Conservation (phyloP, 176 grass and related monocot species). For the Bromus sterilis region DNA sequence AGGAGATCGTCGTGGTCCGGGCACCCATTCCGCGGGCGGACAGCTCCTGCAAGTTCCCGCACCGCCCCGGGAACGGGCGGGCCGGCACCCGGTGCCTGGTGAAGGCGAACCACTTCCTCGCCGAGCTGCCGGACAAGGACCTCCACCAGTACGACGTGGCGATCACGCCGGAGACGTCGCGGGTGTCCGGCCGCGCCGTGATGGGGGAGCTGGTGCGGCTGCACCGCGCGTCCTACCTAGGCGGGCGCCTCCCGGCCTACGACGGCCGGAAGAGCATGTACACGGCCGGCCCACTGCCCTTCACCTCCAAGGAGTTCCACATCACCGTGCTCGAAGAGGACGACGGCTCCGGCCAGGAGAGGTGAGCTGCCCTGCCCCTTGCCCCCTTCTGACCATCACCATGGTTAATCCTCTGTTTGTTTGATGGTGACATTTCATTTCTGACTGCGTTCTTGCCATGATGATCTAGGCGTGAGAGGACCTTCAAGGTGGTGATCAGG, state of each 20-base stretch:
- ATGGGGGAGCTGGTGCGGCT: constrained; percentile 66
- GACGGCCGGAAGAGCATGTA: constrained; percentile 90
- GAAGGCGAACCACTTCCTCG: constrained; percentile 96
- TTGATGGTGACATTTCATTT: background rate
- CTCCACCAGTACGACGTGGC: constrained; percentile 95
- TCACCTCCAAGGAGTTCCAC: constrained; percentile 66
- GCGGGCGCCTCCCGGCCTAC: constrained; percentile 82
- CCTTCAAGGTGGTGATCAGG: constrained; percentile 75
- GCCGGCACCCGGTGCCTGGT: constrained; percentile 61
- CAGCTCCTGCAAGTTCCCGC: constrained; percentile 58
- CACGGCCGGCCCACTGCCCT: constrained; percentile 76
- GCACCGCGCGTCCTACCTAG: constrained; percentile 56
- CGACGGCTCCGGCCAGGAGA: constrained; percentile 53
- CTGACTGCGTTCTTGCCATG: background rate
- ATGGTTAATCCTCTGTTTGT: background rate
- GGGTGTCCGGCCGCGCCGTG: constrained; percentile 53
- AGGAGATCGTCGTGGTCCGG: background rate
- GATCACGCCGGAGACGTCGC: constrained; percentile 54
- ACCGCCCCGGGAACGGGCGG: constrained; percentile 71
- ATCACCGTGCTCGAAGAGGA: constrained; percentile 62
- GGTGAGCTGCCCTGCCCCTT: background rate
- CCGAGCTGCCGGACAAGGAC: constrained; percentile 71
- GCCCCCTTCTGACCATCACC: background rate
- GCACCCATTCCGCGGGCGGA: constrained; percentile 14
- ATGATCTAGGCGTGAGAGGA: constrained; percentile 50